phyloP scores from a whole-genome alignment of 345 rosid genomes.

The Ricinus communis region DNA sequence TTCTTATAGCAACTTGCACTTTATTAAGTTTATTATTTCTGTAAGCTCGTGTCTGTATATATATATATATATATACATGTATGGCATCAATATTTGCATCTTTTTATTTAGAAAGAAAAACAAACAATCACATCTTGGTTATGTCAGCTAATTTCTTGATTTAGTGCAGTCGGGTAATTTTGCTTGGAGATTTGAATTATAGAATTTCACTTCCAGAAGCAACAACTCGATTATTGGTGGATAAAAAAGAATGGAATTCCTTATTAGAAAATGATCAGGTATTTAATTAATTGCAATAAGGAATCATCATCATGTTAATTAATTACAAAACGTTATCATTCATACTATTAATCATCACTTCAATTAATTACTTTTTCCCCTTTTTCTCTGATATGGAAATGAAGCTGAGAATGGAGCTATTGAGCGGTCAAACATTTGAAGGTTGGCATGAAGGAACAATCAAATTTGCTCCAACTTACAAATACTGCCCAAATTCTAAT shows the following conservation, averaged over 20 bases:
- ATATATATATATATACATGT: not conserved
- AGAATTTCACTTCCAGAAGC: slow-evolving; percentile 70
- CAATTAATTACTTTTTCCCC: not conserved
- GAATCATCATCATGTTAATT: no score
- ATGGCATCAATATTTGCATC: not conserved
- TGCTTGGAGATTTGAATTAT: slow-evolving; percentile 82
- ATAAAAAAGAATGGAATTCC: slow-evolving; percentile 51
- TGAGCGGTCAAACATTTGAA: slow-evolving; percentile 50
- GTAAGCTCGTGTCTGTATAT: no score
- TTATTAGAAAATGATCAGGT: slow-evolving; percentile 79
- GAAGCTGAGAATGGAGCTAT: slow-evolving; percentile 64
- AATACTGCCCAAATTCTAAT: slow-evolving; percentile 64
- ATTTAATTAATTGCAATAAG: not conserved
- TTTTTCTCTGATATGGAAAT: slow-evolving; percentile 13
- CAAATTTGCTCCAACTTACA: slow-evolving; percentile 75
- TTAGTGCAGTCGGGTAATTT: slow-evolving; percentile 55
- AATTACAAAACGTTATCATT: no score
- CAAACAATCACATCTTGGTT: slow-evolving; percentile 16
- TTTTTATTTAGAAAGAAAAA: not conserved
- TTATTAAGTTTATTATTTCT: slow-evolving; percentile 6
- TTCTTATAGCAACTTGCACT: slow-evolving; percentile 26
- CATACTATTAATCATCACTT: not conserved
- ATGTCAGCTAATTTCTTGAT: slow-evolving; percentile 23
- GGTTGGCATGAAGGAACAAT: slow-evolving; percentile 73
- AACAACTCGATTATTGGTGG: slow-evolving; percentile 53